Evolutionary conservation across 768 basidiomycete genomes (phyloP), one percentile per base, ranked within the genome.

Genomic region (Leccinum arenicola): DNA sequence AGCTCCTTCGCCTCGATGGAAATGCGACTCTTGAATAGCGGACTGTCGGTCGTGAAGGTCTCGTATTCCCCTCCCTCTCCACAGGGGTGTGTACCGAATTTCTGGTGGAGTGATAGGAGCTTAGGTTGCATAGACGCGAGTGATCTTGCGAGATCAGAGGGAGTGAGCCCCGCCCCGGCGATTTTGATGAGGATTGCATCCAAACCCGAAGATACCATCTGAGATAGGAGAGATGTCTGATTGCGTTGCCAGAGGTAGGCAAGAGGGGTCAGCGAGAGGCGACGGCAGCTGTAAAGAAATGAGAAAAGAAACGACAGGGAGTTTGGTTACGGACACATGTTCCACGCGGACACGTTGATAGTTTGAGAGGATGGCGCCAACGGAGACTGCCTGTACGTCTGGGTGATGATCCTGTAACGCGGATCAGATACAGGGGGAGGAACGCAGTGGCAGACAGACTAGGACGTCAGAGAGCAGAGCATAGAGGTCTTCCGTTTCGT

Each of bases 31-130:
- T 92, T 91, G 82, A 95, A 98, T 12, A 96, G 68, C 0, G 95
- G 92, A 61, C 89, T 91, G 64, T 97, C 92, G 12, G 95, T 76
- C 1, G 96, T 98, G 58, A 98, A 77, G 0, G 89, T 92, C 71
- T 99, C 97, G 73, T 98, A 99, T 75, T 99, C 97, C 2, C 97
- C 97, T 2, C 97, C 97, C 75, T 99, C 97, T 10, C 97, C 97
- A 61, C 96, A 98, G 2, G 96, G 82, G 69, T 99, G 97, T 0
- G 89, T 87, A 4, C 95, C 95, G 66, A 94, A 99, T 27, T 84
- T 74, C 10, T 74, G 68, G 70, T 95, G 93, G 66, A 99, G 80
- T 64, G 84, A 87, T 15, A 76, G 64, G 23, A 99, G 76, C 6
- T 84, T 89, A 2, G 84, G 79, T 63, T 88, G 80, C 85, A 97